Evolutionary conservation across 2,329 filamentous ascomycete genomes (phyloP).

Genomic region (Epichloe glyceriae): DNA sequence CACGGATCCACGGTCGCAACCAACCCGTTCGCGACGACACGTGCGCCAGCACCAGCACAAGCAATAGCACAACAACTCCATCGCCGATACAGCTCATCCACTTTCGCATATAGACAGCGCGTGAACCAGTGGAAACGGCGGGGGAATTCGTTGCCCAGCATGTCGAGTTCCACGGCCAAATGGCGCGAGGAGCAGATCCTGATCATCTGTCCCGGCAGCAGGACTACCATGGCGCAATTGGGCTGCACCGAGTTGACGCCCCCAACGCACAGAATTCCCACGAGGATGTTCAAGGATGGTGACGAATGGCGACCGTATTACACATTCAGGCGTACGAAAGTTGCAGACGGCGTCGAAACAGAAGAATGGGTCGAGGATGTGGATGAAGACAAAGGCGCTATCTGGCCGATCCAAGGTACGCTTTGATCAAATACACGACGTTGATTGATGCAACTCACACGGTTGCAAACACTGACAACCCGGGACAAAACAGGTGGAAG

Average conservation of each 20-base stretch:
- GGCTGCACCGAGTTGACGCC: constrained; percentile 85
- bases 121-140: neutral
- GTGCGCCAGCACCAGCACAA: neutral
- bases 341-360: constrained; percentile 34
- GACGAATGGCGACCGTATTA: constrained; percentile 66
- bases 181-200: constrained; percentile 54
- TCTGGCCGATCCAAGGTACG: constrained; percentile 65
- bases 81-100: neutral
- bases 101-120: neutral
- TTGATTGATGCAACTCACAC: neutral
- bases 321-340: constrained; percentile 53
- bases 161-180: constrained; percentile 45
- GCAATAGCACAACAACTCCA: neutral
- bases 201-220: constrained; percentile 71
- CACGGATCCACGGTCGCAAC: neutral
- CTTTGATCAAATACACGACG: neutral
- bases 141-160: constrained; percentile 18
- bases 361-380: constrained; percentile 80
- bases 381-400: constrained; percentile 74
- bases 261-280: constrained; percentile 72
- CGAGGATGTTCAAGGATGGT: constrained; percentile 87
- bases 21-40: neutral
- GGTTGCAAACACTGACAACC: neutral
- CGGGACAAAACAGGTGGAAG: constrained; percentile 45
- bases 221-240: constrained; percentile 81